Base-by-base conservation (phyloP, 1,284 basidiomycete genomes). In the Paramarasmius palmivorus region DNA sequence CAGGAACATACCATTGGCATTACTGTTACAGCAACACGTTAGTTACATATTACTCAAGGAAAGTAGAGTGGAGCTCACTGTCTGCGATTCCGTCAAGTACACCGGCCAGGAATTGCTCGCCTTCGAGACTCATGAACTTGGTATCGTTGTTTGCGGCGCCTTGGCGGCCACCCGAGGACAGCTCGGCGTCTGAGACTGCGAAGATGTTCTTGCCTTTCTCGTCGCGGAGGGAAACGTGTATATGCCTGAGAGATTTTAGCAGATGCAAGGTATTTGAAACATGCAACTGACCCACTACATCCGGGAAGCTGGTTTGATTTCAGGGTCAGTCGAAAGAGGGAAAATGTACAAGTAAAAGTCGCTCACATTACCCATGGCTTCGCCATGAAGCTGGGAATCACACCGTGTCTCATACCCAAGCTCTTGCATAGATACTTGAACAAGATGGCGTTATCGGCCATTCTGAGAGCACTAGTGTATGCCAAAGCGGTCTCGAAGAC, bases 351-450 rank as follows among this genome's bases (percentile, higher is more conserved):
- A 37, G 26, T n/a, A 10, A 22, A 47, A 52, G 1, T 17, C 29
- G 75, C 88, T 66, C 65, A 94, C 93, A 65, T 92, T 86, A 47
- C 88, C 88, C 90, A 95, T 20, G 95, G 96, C 65, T 98, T 98
- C 0, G 96, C 95, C 96, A 99, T 98, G 70, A 99, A 99, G 54
- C 93, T 96, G 0, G 95, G 95, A 45, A 93, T 81, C 51, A 99
- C 81, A 7, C 90, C 91, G 60, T 90, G 79, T 67, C 90, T 86
- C 81, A 97, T 93, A 0, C 95, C 95, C 2, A 96, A 72, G 59
- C 92, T 94, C 75, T 98, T 98, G 5, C 93, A 92, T 12, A 93
- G 72, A 61, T 90, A 92, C 69, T 99, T 99, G 83, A 94, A 98
- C 38, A 98, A 73, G 49, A 89, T 82, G 0, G 94, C 94, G 66